phyloP scores from a whole-genome alignment of 495 filamentous ascomycete genomes.

The Penicillium argentinense region DNA sequence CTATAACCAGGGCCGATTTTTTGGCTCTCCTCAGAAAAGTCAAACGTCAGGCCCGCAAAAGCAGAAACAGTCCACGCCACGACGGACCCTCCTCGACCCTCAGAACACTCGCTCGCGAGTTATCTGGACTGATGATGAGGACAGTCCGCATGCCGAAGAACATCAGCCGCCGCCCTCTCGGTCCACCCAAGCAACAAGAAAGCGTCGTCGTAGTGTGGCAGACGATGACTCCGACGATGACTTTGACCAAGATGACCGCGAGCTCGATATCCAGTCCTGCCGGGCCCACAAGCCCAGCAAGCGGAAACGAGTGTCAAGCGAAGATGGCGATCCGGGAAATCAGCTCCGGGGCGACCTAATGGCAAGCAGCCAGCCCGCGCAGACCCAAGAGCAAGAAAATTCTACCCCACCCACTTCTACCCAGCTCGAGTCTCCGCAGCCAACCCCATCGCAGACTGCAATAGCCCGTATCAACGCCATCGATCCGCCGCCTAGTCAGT shows the following conservation, averaged over 20 bases:
- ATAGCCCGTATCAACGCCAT: neutral
- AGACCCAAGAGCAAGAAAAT: neutral
- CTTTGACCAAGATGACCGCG: conserved; percentile 17
- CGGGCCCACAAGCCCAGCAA: conserved; percentile 28
- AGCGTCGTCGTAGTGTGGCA: conserved; percentile 19
- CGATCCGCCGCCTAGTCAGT: neutral
- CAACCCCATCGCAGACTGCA: neutral
- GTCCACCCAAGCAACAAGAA: conserved; percentile 8
- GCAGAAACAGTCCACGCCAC: conserved; percentile 4
- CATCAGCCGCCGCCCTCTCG: conserved; percentile 5
- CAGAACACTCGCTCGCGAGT: neutral
- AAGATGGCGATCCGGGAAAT: neutral
- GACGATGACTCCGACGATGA: conserved; percentile 13
- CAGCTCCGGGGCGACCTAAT: conserved; percentile 12
- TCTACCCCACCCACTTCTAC: neutral
- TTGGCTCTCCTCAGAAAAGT: conserved; percentile 7
- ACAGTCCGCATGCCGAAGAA: neutral
- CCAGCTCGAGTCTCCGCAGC: neutral
- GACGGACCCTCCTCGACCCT: conserved; percentile 3
- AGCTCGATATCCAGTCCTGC: conserved; percentile 8
- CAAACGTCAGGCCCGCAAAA: neutral
- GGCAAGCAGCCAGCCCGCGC: neutral
- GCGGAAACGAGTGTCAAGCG: neutral
- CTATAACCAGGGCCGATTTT: conserved; percentile 10
- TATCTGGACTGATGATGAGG: neutral